Conservation (phyloP, 2,329 filamentous ascomycete genomes). For the Venturia nashicola region DNA sequence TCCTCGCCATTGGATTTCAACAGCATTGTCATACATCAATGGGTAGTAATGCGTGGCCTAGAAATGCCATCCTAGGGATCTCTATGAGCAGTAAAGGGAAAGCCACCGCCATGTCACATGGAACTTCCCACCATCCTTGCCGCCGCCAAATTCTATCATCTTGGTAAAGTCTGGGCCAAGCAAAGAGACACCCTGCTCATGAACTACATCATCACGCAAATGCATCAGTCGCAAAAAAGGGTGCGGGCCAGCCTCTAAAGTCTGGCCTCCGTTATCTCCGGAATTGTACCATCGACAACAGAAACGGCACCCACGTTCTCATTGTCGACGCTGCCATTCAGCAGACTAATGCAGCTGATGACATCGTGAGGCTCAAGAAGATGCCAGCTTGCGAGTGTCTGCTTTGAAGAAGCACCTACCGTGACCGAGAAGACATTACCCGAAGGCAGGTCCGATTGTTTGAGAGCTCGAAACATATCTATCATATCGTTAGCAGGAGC, state of each 20-base stretch:
- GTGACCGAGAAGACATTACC: conserved; percentile 80
- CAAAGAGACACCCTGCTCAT: background rate
- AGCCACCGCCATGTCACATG: background rate
- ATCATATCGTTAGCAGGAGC: conserved; percentile 12
- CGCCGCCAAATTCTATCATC: background rate
- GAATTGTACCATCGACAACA: conserved; percentile 26
- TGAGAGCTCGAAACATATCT: conserved; percentile 76
- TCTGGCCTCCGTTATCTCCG: conserved; percentile 16
- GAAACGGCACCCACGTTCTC: conserved; percentile 28
- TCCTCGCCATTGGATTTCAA: too few relatives aligned
- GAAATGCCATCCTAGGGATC: background rate
- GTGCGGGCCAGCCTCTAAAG: background rate
- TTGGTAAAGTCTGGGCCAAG: background rate
- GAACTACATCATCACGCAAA: background rate
- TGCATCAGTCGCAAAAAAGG: background rate
- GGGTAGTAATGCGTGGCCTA: background rate
- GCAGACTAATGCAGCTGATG: conserved; percentile 27
- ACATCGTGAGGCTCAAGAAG: conserved; percentile 65
- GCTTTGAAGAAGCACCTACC: conserved; percentile 82
- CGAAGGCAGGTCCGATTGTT: conserved; percentile 41
- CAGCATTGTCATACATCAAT: background rate
- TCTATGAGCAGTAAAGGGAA: background rate
- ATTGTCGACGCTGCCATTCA: conserved; percentile 37
- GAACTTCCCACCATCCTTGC: background rate
- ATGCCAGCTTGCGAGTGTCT: conserved; percentile 83